These are phyloP conservation scores for Fusarium sp. DNA, from an alignment of 2,329 filamentous ascomycete genomes.

Conservation along the genomic window DNA sequence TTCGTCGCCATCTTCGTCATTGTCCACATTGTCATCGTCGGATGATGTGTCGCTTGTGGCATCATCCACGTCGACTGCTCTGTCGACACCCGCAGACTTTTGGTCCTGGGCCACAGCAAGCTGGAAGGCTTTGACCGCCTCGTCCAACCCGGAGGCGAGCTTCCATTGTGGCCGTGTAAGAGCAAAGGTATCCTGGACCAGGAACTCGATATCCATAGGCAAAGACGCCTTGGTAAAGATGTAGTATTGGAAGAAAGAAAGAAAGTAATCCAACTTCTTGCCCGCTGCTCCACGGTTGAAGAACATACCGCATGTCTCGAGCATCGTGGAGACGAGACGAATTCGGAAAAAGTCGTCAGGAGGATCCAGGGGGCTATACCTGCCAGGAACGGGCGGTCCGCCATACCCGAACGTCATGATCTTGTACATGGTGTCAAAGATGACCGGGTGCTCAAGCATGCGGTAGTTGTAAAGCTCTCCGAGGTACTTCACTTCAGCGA, in stretches of 20 bases:
- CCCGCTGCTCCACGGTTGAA: slow-evolving; percentile 93
- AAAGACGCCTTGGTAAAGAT: slow-evolving; percentile 88
- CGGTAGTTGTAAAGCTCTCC: slow-evolving; percentile 98
- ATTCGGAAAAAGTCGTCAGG: slow-evolving; percentile 98
- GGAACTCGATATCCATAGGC: slow-evolving; percentile 97
- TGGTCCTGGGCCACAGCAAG: slow-evolving; percentile 92
- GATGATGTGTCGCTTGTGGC: slow-evolving; percentile 75
- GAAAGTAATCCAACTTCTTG: slow-evolving; percentile 97
- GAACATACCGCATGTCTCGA: slow-evolving; percentile 96
- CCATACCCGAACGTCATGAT: slow-evolving; percentile 93
- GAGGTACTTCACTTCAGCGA: slow-evolving; percentile 96
- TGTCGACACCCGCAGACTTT: slow-evolving; percentile 79
- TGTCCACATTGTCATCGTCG: slow-evolving; percentile 79
- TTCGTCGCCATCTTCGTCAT: slow-evolving; percentile 71
- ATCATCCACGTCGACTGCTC: slow-evolving; percentile 76
- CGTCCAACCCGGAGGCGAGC: slow-evolving; percentile 80
- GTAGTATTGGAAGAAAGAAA: slow-evolving; percentile 98
- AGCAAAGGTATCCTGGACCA: slow-evolving; percentile 91
- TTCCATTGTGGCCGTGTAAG: slow-evolving; percentile 93
- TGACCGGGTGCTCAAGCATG: slow-evolving; percentile 92
- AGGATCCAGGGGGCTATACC: slow-evolving; percentile 81
- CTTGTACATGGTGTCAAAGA: slow-evolving; percentile 95
- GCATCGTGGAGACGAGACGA: slow-evolving; percentile 84
- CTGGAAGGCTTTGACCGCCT: slow-evolving; percentile 85
- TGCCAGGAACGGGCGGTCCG: slow-evolving; percentile 83